Evolutionary conservation across 768 basidiomycete species (phyloP), one percentile per base, ranked within the genome.

Genomic region (Dictyophora rubrovolvata): DNA sequence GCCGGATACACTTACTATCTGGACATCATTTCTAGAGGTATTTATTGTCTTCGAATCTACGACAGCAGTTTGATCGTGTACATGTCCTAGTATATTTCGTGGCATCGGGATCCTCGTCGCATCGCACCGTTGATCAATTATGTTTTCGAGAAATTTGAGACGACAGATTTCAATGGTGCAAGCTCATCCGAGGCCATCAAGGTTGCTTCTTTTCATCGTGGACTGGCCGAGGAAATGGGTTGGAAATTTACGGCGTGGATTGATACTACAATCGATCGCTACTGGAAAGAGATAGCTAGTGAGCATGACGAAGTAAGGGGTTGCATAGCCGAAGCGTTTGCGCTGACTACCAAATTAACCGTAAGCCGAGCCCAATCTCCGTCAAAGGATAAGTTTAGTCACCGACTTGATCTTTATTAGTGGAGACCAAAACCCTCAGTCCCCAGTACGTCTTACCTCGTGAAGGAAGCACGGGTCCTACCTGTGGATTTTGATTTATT

Each of bases 191-290:
- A 91, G 65, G 82, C 83, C 7, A 75, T 85, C 46, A 88, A 90
- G 64, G 74, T 83, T 20, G 73, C 86, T 8, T 79, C 82, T 18
- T 75, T 89, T 59, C 83, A 85, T 72, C 75, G 85, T 21, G 80
- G 83, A 0, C 81, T 88, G 64, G 85, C 86, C 61, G 82, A 87
- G 65, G 83, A 84, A 58, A 75, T 91, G 5, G 83, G 83, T 16
- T 85, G 90, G 77, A 89, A 89, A 63, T 94, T 92, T 67, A 71
- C 78, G 8, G 77, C 88, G 1, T 94, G 92, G 92, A 74, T 79
- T 7, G 81, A 89, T 57, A 77, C 82, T 35, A 79, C 83, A 14
- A 72, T 90, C 23, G 75, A 80, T 17, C 75, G 82, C 16, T 84
- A 82, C 54, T 93, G 89, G 86, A 70, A 72, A 0, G 84, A 88